Percentiles rank a stretch among this genome's conserved stretches.
Conservation (phyloP, 345 rosid genomes). For the Arabidopsis thaliana region DNA sequence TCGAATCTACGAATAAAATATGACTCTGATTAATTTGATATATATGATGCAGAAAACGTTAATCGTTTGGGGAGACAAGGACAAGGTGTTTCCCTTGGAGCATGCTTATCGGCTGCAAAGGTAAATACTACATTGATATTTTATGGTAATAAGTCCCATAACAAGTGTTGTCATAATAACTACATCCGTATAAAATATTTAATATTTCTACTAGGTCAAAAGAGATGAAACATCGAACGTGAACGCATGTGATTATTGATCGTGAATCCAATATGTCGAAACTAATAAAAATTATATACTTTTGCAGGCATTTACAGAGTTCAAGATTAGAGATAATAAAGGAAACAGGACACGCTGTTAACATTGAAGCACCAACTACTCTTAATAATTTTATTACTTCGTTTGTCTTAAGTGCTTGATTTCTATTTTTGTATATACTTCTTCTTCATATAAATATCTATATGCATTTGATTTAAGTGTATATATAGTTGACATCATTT, state of each 20-base stretch:
- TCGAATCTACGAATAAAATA: constrained; percentile 19
- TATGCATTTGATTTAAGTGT: neutral
- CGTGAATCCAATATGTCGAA: neutral
- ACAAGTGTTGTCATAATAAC: neutral
- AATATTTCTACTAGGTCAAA: no score
- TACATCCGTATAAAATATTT: no score
- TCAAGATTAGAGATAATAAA: constrained; percentile 70
- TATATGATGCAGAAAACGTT: constrained; percentile 61
- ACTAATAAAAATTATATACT: neutral
- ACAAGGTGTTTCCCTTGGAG: constrained; percentile 67
- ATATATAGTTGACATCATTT: neutral
- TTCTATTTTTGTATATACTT: neutral
- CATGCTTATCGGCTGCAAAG: constrained; percentile 67
- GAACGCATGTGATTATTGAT: neutral
- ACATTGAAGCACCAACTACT: constrained; percentile 62
- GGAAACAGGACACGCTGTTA: constrained; percentile 74
- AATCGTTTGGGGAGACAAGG: constrained; percentile 81
- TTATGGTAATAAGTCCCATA: neutral
- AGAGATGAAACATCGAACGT: neutral
- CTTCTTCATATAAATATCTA: neutral
- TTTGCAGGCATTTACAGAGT: constrained; percentile 59
- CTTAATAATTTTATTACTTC: constrained; percentile 57
- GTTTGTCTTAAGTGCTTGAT: constrained; percentile 52
- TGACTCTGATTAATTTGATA: neutral
- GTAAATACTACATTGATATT: constrained; percentile 28